Base-by-base conservation (phyloP, 2,329 filamentous ascomycete species). In the Ophiocordyceps unilateralis region DNA sequence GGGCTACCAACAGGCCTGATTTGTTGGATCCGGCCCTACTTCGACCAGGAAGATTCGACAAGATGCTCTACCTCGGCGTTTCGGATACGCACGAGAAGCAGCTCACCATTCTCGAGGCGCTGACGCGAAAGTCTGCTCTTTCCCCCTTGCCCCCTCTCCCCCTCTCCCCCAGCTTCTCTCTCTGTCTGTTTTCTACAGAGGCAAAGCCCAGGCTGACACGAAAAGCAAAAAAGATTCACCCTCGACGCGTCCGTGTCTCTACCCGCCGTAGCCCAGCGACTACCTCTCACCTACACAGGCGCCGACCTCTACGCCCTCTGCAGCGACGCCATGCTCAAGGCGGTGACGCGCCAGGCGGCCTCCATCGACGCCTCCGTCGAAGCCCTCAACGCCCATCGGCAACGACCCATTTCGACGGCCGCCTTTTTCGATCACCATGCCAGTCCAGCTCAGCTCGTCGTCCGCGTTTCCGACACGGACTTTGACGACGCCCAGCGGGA, bases 241-340 rank as follows among this genome's bases (percentile, higher is more conserved):
- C 76, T 96, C 42, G 72, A 86, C 49, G 84, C 86, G 0, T 70
- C 77, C 1, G 70, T 95, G 40, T 91, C 85, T 11, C 75, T 98
- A 11, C 60, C 71, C 22, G 66, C 75, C 8, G 77, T 98, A 40
- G 82, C 89, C 4, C 71, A 82, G 42, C 70, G 70, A 11, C 73
- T 98, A 4, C 91, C 91, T 0, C 91, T 95, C 58, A 96, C 89
- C 3, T 98, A 95, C 64, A 98, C 91, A 0, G 91, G 91, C 55
- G 91, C 91, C 48, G 91, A 98, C 64, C 81, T 98, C 56, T 98
- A 98, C 62, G 91, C 91, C 1, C 72, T 98, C 19, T 96, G 89
- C 66, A 94, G 87, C 38, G 91, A 98, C 60, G 87, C 91, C 42
- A 98, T 98, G 91, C 81, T 98, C 51, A 96, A 98, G 61, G 91